Percentiles rank a stretch among this genome's conserved stretches.
Evolutionary conservation across 2,329 filamentous ascomycete genomes (phyloP).

Genomic region (Neonectria sp.): DNA sequence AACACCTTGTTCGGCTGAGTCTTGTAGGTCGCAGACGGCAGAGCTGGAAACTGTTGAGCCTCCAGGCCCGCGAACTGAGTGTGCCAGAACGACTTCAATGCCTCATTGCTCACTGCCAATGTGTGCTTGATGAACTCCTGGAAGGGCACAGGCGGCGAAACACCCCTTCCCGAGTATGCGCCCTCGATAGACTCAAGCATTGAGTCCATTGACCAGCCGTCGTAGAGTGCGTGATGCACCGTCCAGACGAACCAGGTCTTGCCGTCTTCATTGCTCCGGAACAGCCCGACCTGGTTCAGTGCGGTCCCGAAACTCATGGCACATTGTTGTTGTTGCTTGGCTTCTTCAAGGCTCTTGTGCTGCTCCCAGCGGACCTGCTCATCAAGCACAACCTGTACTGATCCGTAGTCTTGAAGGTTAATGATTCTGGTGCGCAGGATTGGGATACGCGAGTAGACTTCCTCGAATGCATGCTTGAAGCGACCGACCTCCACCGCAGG

Average conservation of each 20-base stretch:
- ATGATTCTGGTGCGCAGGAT: conserved; percentile 15
- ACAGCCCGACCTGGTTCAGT: conserved; percentile 6
- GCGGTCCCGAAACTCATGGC: conserved; percentile 11
- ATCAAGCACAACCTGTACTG: conserved; percentile 11
- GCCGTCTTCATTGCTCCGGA: conserved; percentile 8
- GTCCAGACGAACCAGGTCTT: conserved; percentile 9
- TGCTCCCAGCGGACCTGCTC: conserved; percentile 2
- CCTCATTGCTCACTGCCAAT: conserved; percentile 14
- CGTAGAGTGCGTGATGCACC: conserved; percentile 14
- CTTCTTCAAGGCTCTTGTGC: conserved; percentile 8
- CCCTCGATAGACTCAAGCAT: conserved; percentile 16
- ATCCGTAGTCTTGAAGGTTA: conserved; percentile 12
- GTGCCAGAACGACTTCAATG: conserved; percentile 7
- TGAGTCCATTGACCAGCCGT: conserved; percentile 11
- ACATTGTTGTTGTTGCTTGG: conserved; percentile 3
- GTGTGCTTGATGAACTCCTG: conserved; percentile 9
- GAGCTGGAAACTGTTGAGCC: conserved; percentile 15
- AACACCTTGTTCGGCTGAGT: conserved; percentile 10
- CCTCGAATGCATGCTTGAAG: conserved; percentile 11
- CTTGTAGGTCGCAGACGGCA: conserved; percentile 9
- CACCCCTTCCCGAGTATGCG: conserved; percentile 4
- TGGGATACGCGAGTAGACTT: conserved; percentile 13
- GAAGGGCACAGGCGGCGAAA: conserved; percentile 9
- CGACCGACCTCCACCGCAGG: conserved; percentile 8
- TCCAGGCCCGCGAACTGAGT: conserved; percentile 13